Evolutionary conservation across 768 basidiomycete species (phyloP).

Genomic region (Leccinum obscurum): DNA sequence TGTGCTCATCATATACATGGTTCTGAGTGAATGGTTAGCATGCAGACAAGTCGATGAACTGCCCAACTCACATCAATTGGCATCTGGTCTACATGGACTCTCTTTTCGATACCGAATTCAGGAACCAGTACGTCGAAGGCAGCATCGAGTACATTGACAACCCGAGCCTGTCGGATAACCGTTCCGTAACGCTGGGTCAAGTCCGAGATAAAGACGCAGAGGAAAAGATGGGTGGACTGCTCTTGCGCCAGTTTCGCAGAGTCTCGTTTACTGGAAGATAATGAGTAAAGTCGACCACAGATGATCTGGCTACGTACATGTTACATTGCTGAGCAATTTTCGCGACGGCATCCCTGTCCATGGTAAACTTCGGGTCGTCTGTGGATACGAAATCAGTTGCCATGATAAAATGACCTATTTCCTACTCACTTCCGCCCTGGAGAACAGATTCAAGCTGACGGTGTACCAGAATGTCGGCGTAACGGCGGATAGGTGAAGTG

Average conservation of each 20-base stretch:
- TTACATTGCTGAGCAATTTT: conserved; percentile 99
- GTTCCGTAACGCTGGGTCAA: conserved; percentile 94
- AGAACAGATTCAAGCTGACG: conserved; percentile 93
- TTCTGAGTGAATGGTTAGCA: conserved; percentile 54
- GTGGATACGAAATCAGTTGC: conserved; percentile 6
- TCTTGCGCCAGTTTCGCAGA: conserved; percentile 92
- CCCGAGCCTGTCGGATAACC: conserved; percentile 92
- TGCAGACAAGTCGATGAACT: not conserved
- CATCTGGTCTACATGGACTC: conserved; percentile 99
- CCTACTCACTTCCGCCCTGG: conserved; percentile 59
- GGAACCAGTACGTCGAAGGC: conserved; percentile 96
- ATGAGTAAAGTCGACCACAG: conserved; percentile 6
- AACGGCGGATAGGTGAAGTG: conserved; percentile 90
- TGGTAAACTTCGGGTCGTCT: conserved; percentile 87
- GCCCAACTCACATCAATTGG: conserved; percentile 79
- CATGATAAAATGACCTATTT: not conserved
- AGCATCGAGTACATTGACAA: conserved; percentile 94
- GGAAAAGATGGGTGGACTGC: conserved; percentile 92
- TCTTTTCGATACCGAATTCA: conserved; percentile 98
- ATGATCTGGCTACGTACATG: conserved; percentile 56
- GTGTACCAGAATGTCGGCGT: conserved; percentile 93
- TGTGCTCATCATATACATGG: conserved; percentile 94
- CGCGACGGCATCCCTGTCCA: conserved; percentile 97
- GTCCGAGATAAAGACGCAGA: conserved; percentile 92
- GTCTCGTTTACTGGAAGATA: conserved; percentile 71